phyloP scores from a whole-genome alignment of 495 filamentous ascomycete genomes.

The Aspergillus nanangensis region DNA sequence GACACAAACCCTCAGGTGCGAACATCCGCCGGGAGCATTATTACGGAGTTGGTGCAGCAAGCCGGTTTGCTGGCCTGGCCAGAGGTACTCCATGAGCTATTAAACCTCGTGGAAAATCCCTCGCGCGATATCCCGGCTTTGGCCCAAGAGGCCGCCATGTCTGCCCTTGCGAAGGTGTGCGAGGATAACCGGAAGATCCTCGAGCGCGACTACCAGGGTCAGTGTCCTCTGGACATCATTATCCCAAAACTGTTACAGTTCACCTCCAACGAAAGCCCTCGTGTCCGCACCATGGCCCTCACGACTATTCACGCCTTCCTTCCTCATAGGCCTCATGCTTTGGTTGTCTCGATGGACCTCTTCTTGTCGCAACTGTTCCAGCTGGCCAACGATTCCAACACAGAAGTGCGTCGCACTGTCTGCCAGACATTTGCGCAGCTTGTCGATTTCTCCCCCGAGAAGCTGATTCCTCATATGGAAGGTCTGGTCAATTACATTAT shows the following conservation, averaged over 20 bases:
- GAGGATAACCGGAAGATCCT: constrained; percentile 89
- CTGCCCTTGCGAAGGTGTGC: constrained; percentile 88
- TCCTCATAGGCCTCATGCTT: constrained; percentile 69
- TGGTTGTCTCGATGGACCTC: constrained; percentile 70
- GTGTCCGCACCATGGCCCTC: constrained; percentile 74
- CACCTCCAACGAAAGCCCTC: constrained; percentile 65
- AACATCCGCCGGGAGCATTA: constrained; percentile 84
- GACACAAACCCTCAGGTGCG: constrained; percentile 81
- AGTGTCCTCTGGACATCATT: constrained; percentile 81
- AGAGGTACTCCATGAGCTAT: constrained; percentile 75
- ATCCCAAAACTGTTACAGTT: constrained; percentile 90
- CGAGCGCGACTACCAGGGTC: constrained; percentile 79
- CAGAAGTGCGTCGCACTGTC: constrained; percentile 83
- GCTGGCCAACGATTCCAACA: constrained; percentile 66
- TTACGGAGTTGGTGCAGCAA: constrained; percentile 85
- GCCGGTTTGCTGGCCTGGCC: constrained; percentile 90
- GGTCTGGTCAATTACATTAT: constrained; percentile 93
- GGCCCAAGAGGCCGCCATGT: constrained; percentile 90
- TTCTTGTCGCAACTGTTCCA: constrained; percentile 79
- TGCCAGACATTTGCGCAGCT: constrained; percentile 91
- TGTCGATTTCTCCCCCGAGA: constrained; percentile 85
- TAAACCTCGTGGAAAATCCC: constrained; percentile 70
- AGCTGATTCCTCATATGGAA: constrained; percentile 81
- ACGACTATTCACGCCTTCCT: constrained; percentile 88
- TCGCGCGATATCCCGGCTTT: constrained; percentile 59